Evolutionary conservation across 352 stramenopile genomes (phyloP), one percentile per base, ranked within the genome.

Genomic region (Elongisporangium prolatum): DNA sequence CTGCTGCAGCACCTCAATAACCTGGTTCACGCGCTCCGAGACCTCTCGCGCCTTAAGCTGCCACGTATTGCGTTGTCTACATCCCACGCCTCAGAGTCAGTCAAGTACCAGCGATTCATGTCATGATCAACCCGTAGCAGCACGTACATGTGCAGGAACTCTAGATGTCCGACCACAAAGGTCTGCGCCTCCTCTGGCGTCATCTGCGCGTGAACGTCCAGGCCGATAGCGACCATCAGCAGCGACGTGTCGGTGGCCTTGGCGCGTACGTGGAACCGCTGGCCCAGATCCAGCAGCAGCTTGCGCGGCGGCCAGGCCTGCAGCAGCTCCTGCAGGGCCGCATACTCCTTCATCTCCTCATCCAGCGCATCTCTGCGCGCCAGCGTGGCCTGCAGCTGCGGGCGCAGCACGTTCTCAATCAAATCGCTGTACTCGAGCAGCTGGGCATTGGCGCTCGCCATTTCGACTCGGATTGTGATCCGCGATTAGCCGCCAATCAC

Each of bases 151-250:
- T 65, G 63, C 21, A 92, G 63, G 53, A 85, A 61, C 54, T 59
- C 48, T 3, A 93, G 55, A 48, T 93, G 83, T 5, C 59, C 58
- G 37, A 71, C 57, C 50, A 89, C 76, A 62, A 90, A 93, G 6
- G 25, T 50, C 34, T 68, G 64, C 21, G 84, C 84, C 59, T 93
- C 84, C 1, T 62, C 21, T 5, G 87, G 58, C 18, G 80, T 89
- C 83, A 93, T 93, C 63, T 93, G 80, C 48, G 78, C 80, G 65
- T 91, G 77, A 57, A 91, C 89, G 54, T 86, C 73, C 20, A 93
- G 77, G 0, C 83, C 83, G 25, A 93, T 68, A 55, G 89, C 83
- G 21, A 93, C 75, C 5, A 66, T 86, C 24, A 93, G 72, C 21
- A 85, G 69, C 18, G 74, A 74, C 61, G 74, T 64, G 61, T 90